Evolutionary conservation across 1,139 yeast genomes (phyloP).

Genomic region (Suhomyces guaymorum): DNA sequence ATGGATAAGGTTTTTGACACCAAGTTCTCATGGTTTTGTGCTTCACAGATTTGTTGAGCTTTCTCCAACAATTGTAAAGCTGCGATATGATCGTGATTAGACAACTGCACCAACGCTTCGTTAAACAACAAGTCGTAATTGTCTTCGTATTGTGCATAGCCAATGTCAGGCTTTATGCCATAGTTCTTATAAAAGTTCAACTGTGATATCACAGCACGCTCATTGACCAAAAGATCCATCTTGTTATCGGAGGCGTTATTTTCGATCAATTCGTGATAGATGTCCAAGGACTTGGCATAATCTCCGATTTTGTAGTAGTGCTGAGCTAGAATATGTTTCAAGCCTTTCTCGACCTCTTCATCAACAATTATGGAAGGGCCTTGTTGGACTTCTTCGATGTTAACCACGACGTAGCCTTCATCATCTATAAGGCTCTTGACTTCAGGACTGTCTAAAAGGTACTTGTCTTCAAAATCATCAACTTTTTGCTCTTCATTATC

Average conservation of each 20-base stretch:
- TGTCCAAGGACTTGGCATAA: conserved; percentile 50
- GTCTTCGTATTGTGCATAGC: conserved; percentile 15
- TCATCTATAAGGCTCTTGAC: too few relatives aligned
- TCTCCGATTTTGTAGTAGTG: conserved; percentile 69
- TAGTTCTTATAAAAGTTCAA: conserved; percentile 22
- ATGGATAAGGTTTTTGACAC: conserved; percentile 60
- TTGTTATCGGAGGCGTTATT: conserved; percentile 35
- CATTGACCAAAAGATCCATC: conserved; percentile 67
- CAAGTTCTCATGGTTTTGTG: conserved; percentile 45
- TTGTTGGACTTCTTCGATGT: too few relatives aligned
- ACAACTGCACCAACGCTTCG: conserved; percentile 57
- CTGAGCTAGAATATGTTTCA: conserved; percentile 82
- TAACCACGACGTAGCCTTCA: too few relatives aligned
- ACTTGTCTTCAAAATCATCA: too few relatives aligned
- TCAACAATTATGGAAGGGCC: too few relatives aligned
- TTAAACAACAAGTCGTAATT: conserved; percentile 58
- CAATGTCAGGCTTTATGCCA: conserved; percentile 13
- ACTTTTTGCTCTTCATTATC: too few relatives aligned
- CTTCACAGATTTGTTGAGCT: conserved; percentile 47
- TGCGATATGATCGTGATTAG: conserved; percentile 39
- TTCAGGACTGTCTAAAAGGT: too few relatives aligned
- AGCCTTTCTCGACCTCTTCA: conserved; percentile 38
- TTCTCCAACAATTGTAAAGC: conserved; percentile 51
- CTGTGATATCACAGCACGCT: conserved; percentile 68
- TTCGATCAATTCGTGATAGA: conserved; percentile 53